Percentiles rank a stretch among this genome's conserved stretches.
These are phyloP conservation scores for Parmales sp. DNA, from an alignment of 108 stramenopile species.

Conservation along the genomic window DNA sequence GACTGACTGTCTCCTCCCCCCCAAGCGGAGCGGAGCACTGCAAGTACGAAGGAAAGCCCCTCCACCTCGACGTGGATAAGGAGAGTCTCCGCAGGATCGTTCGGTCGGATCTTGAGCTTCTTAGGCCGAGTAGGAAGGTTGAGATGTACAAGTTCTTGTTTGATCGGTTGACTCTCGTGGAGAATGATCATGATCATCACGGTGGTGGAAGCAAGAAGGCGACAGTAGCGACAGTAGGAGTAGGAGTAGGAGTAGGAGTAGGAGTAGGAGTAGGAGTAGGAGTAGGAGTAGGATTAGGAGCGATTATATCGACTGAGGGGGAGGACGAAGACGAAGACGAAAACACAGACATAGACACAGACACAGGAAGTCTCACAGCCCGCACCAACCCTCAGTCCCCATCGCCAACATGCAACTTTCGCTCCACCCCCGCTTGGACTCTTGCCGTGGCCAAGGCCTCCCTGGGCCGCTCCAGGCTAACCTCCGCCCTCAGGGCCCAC, in stretches of 20 bases:
- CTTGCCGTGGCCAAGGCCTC: not conserved
- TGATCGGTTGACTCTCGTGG: not conserved
- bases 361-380: too few species aligned
- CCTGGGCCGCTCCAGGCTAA: not conserved
- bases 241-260: too few species aligned
- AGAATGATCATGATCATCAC: too few species aligned
- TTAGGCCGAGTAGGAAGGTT: not conserved
- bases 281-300: too few species aligned
- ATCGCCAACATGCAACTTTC: too few species aligned
- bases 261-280: too few species aligned
- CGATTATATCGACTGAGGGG: too few species aligned
- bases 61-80: not conserved
- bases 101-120: not conserved
- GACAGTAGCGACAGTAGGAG: too few species aligned
- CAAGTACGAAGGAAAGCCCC: not conserved
- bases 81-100: not conserved
- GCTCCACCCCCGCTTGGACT: not conserved
- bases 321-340: too few species aligned
- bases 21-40: not conserved
- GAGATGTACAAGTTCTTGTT: conserved; percentile 6
- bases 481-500: not conserved
- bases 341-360: too few species aligned
- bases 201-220: too few species aligned
- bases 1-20: not conserved
- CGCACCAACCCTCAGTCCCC: too few species aligned